Base-by-base conservation (phyloP, 176 grass and related monocot genomes). In the Puya raimondii region DNA sequence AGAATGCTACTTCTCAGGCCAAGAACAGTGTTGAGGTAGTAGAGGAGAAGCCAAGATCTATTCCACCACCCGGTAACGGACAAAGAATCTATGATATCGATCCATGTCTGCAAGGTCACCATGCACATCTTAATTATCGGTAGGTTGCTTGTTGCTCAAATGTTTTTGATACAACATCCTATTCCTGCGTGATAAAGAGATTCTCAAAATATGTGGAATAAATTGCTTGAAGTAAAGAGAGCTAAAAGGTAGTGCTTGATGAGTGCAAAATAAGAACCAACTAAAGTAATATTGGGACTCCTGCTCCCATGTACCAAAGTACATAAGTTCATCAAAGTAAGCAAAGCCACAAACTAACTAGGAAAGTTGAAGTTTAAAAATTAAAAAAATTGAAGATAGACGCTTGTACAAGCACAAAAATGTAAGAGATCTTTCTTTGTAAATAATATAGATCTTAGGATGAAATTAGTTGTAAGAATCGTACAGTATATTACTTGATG, bases 61-160 rank as follows among this genome's bases (percentile, higher is more conserved):
- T 91, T 53, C 78, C 85, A 12, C 83, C 51, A 9, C 72, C 91
- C 70, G 70, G 72, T 51, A 56, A 79, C 48, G 91, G 91, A 48
- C 80, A 86, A 69, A 88, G 70, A 75, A 96, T 96, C 74, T 96
- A 80, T 83, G 65, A 91, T 68, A 78, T 89, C 23, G 85, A 96
- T 42, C 76, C 86, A 18, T 81, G 70, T 67, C 76, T 91, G 53
- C 48, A 76, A 70, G 85, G 70, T 65, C 80, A 70, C 47, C 82
- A 72, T 50, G 48, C 73, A 51, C 92, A 91, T 89, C 92, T 96
- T 78, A 63, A 87, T 61, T 87, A 91, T 53, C 76, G 92, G 92
- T 96, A 86, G 33, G 69, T 23, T 68, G 70, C 65, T 47, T n/a
- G 74, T 70, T 58, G 68, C 26, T 33, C 42, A 42, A 11, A n/a